Conservation (phyloP, 2,329 filamentous ascomycete species). For the Peltaster fructicola region DNA sequence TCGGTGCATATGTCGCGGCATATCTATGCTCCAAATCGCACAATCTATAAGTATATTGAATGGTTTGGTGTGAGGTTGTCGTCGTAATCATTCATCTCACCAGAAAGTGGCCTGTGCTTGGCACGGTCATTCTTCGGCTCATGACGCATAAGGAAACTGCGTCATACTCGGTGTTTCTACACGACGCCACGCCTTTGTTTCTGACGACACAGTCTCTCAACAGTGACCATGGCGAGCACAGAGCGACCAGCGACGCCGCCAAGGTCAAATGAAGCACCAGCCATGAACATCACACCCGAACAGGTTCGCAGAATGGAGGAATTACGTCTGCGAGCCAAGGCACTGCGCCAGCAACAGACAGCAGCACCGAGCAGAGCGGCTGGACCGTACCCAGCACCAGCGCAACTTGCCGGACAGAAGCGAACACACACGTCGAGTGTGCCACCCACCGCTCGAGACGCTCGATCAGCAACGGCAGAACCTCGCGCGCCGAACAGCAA, state of each 20-base stretch:
- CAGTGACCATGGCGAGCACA: slow-evolving; percentile 15
- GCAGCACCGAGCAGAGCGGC: slow-evolving; percentile 9
- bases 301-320: slow-evolving; percentile 54
- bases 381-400: slow-evolving; percentile 18
- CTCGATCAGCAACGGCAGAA: too few species aligned
- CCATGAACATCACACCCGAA: slow-evolving; percentile 38
- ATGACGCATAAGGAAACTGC: too few species aligned
- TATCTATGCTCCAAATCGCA: too few species aligned
- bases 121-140: too few species aligned
- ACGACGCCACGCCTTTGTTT: too few species aligned
- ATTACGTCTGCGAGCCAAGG: slow-evolving; percentile 75
- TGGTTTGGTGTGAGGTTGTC: too few species aligned
- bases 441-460: slow-evolving; percentile 51
- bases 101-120: too few species aligned
- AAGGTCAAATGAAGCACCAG: slow-evolving; percentile 21
- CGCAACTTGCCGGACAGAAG: slow-evolving; percentile 53
- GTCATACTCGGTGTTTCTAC: too few species aligned
- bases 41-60: too few species aligned
- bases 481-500: slow-evolving; percentile 21
- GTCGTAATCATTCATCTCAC: too few species aligned
- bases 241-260: slow-evolving; percentile 32
- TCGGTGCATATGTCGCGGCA: too few species aligned
- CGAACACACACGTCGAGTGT: slow-evolving; percentile 36
- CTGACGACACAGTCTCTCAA: too few species aligned
- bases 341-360: slow-evolving; percentile 52